Conservation (phyloP, 805 yeast genomes). For the Hyphopichia homilentoma region DNA sequence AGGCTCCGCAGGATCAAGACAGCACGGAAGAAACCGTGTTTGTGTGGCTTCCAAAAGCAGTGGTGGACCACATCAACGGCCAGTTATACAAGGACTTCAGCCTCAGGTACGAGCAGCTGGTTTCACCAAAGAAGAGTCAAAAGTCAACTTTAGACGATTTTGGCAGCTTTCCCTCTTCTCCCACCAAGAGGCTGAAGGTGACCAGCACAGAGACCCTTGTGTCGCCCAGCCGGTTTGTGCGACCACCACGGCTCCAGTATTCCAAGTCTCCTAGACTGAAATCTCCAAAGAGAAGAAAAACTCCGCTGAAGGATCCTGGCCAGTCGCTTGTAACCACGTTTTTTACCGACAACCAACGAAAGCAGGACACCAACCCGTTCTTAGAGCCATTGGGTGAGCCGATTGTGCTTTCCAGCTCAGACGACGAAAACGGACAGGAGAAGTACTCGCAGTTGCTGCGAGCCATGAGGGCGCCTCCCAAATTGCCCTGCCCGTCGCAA, state of each 20-base stretch:
- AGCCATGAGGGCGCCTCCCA: too few relatives aligned
- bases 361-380: too few relatives aligned
- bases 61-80: slow-evolving; percentile 12
- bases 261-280: too few relatives aligned
- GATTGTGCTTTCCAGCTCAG: too few relatives aligned
- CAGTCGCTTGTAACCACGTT: slow-evolving; percentile 1
- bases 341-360: too few relatives aligned
- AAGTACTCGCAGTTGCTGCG: too few relatives aligned
- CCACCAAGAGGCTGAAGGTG: slow-evolving; percentile 4
- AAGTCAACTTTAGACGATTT: slow-evolving; percentile 24
- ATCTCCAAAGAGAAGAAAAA: neutral
- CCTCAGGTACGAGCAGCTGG: slow-evolving; percentile 1
- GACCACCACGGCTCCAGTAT: neutral
- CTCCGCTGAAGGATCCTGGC: slow-evolving; percentile 1
- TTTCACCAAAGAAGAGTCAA: slow-evolving; percentile 17
- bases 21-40: too few relatives aligned
- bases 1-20: too few relatives aligned
- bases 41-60: slow-evolving; percentile 18
- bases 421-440: too few relatives aligned
- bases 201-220: neutral
- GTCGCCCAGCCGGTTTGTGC: neutral
- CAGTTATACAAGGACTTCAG: slow-evolving; percentile 11
- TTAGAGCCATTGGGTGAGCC: too few relatives aligned
- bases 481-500: too few relatives aligned
- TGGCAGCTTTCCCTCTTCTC: slow-evolving; percentile 7